phyloP scores from a whole-genome alignment of 805 yeast genomes.

The Wickerhamiella vanderwaltii region DNA sequence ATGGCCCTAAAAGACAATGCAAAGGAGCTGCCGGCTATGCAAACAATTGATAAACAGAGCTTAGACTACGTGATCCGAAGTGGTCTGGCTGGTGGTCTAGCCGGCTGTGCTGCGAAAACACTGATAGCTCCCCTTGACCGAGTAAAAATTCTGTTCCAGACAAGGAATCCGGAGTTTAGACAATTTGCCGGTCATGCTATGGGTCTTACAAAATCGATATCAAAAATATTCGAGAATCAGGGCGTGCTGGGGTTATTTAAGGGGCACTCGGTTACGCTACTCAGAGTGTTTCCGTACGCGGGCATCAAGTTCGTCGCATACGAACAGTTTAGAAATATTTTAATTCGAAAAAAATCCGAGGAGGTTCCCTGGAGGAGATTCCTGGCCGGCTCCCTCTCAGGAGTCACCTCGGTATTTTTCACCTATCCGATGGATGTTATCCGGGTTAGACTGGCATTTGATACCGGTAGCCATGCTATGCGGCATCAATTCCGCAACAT shows the following conservation, averaged over 20 bases:
- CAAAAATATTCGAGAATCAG: constrained; percentile 50
- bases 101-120: constrained; percentile 94
- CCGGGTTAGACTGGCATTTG: constrained; percentile 84
- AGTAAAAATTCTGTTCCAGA: constrained; percentile 88
- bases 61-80: constrained; percentile 68
- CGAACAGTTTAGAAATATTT: constrained; percentile 71
- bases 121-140: constrained; percentile 91
- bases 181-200: constrained; percentile 66
- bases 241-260: constrained; percentile 78
- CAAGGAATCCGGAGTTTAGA: constrained; percentile 78
- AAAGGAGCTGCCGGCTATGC: neutral
- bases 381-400: constrained; percentile 82
- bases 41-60: constrained; percentile 49
- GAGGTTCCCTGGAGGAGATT: constrained; percentile 77
- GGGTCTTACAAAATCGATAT: constrained; percentile 66
- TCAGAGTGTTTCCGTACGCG: constrained; percentile 92
- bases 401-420: constrained; percentile 70
- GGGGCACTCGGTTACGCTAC: constrained; percentile 88
- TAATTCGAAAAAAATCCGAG: constrained; percentile 61
- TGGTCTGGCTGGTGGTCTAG: constrained; percentile 89
- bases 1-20: neutral
- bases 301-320: constrained; percentile 94
- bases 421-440: constrained; percentile 89
- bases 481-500: constrained; percentile 23
- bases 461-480: constrained; percentile 36